Evolutionary conservation across 345 rosid genomes (phyloP), one percentile per base, ranked within the genome.

Genomic region (Populus ilicifolia): DNA sequence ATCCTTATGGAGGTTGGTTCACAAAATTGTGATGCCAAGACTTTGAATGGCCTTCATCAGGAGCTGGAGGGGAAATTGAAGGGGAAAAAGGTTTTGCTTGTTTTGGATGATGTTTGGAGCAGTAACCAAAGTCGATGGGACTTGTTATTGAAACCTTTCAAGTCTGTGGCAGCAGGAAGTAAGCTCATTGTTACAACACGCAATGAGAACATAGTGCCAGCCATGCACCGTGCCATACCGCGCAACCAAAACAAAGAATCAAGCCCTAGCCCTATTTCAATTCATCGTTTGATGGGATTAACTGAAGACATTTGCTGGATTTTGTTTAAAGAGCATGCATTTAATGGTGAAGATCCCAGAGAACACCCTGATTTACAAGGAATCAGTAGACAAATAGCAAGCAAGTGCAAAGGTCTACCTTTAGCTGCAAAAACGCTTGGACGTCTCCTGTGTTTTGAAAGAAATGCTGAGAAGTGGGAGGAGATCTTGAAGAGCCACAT

Each of bases 51-150:
- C 17, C 44, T 76, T 36, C 79, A 54, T 20, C 35, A 10, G 0
- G 2, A 17, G 17, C 29, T 76, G 9, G 12, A 16, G 41, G 29
- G 54, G 23, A 6, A 16, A 0, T 36, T 48, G 65, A 68, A 1
- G 2, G 73, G 36, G 30, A 52, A 48, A 6, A 76, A 6, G 21
- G 66, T 75, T n/a, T 67, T 75, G 35, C 78, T 75, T 35, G 36
- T 75, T 52, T 59, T 76, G 30, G 79, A 76, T 27, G 39, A 69
- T 52, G 12, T 39, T 10, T 76, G 73, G 79, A 33, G 5, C 25
- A 10, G 6, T 43, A 5, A 59, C 1, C 29, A 20, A 3, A 2
- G 0, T 30, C 5, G n/a, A 1, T 72, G 75, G 75, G 5, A 21
- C 7, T 2, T 1, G 20, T 54, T 72, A 44, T 30, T 56, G 14